These are phyloP conservation scores for Pseudonectria foliicola DNA, from an alignment of 2,329 filamentous ascomycete species.

Conservation along the genomic window DNA sequence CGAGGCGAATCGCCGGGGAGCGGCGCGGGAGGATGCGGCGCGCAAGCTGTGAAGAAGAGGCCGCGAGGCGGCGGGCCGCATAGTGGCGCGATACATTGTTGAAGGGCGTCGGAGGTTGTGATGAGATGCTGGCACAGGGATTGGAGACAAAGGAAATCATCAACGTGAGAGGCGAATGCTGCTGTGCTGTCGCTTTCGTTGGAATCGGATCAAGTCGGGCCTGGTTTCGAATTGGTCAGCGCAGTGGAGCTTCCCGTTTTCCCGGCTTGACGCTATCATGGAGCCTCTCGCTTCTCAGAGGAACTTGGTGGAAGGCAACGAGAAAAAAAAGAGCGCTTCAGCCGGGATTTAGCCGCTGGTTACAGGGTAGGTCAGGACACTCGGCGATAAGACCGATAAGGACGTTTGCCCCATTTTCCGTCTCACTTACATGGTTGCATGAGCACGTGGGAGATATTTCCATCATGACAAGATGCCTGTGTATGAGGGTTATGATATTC, in stretches of 20 bases:
- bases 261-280: not conserved
- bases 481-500: too few species aligned
- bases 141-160: not conserved
- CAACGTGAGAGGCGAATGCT: slow-evolving; percentile 1
- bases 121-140: not conserved
- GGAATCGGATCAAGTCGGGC: slow-evolving; percentile 1
- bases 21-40: slow-evolving; percentile 30
- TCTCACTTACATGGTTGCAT: too few species aligned
- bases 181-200: too few species aligned
- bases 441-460: too few species aligned
- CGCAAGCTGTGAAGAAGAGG: slow-evolving; percentile 37
- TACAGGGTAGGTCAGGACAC: too few species aligned
- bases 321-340: slow-evolving; percentile 14
- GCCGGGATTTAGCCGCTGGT: slow-evolving; percentile 4
- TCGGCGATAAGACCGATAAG: too few species aligned
- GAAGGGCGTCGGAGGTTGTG: not conserved
- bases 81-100: slow-evolving; percentile 47
- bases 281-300: slow-evolving; percentile 3
- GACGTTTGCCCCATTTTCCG: too few species aligned
- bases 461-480: too few species aligned
- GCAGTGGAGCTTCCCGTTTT: slow-evolving; percentile 2
- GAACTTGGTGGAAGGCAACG: slow-evolving; percentile 3
- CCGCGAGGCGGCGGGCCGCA: slow-evolving; percentile 41
- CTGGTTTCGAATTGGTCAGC: slow-evolving; percentile 15
- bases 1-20: slow-evolving; percentile 45